Evolutionary conservation across 2,329 filamentous ascomycete species (phyloP).

Genomic region (Ceratocystis ficicola): DNA sequence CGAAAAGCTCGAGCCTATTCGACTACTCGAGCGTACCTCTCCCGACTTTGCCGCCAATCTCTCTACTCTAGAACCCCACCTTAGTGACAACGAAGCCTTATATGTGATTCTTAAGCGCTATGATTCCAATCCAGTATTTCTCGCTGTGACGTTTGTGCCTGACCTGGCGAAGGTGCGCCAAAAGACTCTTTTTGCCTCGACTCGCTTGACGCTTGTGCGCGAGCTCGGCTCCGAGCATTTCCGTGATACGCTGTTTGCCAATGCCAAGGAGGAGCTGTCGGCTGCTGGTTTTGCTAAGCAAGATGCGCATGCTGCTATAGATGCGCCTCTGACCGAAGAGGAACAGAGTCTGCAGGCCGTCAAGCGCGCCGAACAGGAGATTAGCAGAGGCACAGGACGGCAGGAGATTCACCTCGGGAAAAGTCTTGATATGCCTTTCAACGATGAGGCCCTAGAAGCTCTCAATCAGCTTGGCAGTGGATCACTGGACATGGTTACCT

Average conservation of each 20-base stretch:
- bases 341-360: constrained; percentile 60
- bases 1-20: constrained; percentile 53
- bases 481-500: constrained; percentile 46
- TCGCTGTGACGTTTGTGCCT: constrained; percentile 67
- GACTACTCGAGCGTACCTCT: constrained; percentile 41
- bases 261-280: constrained; percentile 56
- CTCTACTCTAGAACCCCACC: constrained; percentile 45
- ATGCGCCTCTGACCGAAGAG: constrained; percentile 66
- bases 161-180: constrained; percentile 67
- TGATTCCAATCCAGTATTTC: constrained; percentile 44
- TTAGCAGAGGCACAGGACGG: constrained; percentile 53
- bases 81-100: constrained; percentile 54
- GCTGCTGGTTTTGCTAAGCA: constrained; percentile 58
- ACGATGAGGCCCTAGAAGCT: constrained; percentile 51
- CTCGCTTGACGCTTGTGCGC: constrained; percentile 59
- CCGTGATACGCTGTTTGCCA: constrained; percentile 62
- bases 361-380: constrained; percentile 62
- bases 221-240: constrained; percentile 72
- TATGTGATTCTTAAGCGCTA: constrained; percentile 66
- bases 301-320: constrained; percentile 51
- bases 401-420: constrained; percentile 49
- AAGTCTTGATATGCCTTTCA: constrained; percentile 45
- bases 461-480: constrained; percentile 47
- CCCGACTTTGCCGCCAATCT: constrained; percentile 54
- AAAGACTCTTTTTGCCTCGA: constrained; percentile 77